A percentile compares a stretch with the other conserved stretches of the same genome.
These are phyloP conservation scores for Phytophthora sojae DNA, from an alignment of 352 stramenopile species.

Conservation along the genomic window DNA sequence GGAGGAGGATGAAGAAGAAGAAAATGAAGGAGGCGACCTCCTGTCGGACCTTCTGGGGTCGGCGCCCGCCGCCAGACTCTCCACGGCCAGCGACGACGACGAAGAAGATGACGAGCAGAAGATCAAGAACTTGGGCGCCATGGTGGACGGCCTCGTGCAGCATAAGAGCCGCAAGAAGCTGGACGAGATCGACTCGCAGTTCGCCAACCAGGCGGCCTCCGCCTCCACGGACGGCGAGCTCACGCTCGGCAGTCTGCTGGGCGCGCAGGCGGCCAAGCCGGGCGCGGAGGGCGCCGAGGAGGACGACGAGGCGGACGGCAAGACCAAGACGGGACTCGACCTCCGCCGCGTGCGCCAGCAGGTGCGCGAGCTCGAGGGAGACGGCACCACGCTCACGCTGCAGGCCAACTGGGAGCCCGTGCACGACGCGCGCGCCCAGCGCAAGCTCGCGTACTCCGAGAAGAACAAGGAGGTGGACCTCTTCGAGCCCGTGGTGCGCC, in stretches of 20 bases:
- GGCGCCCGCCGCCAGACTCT: conserved; percentile 57
- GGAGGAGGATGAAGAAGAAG: conserved; percentile 54
- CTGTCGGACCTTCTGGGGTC: conserved; percentile 80
- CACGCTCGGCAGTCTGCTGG: conserved; percentile 36
- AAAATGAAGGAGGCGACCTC: conserved; percentile 68
- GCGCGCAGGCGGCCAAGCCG: conserved; percentile 53
- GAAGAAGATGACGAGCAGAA: conserved; percentile 54
- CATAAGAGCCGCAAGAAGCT: conserved; percentile 61
- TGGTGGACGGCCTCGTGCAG: conserved; percentile 64
- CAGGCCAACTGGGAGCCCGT: conserved; percentile 77
- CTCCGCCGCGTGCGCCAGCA: conserved; percentile 79
- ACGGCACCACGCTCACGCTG: conserved; percentile 57
- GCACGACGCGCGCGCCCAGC: conserved; percentile 85
- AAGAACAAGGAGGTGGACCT: conserved; percentile 89
- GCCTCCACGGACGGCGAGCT: conserved; percentile 25
- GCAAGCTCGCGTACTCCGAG: conserved; percentile 92
- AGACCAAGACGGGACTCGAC: conserved; percentile 41
- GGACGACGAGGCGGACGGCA: conserved; percentile 27
- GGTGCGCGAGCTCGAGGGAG: conserved; percentile 70
- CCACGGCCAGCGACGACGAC: conserved; percentile 54
- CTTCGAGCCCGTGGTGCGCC: conserved; percentile 92
- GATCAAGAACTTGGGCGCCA: conserved; percentile 53
- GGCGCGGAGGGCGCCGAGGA: conserved; percentile 36
- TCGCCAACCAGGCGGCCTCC: conserved; percentile 29
- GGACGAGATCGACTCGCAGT: conserved; percentile 58